Evolutionary conservation across 352 stramenopile species (phyloP).

Genomic region (Globisporangium cederbergense): DNA sequence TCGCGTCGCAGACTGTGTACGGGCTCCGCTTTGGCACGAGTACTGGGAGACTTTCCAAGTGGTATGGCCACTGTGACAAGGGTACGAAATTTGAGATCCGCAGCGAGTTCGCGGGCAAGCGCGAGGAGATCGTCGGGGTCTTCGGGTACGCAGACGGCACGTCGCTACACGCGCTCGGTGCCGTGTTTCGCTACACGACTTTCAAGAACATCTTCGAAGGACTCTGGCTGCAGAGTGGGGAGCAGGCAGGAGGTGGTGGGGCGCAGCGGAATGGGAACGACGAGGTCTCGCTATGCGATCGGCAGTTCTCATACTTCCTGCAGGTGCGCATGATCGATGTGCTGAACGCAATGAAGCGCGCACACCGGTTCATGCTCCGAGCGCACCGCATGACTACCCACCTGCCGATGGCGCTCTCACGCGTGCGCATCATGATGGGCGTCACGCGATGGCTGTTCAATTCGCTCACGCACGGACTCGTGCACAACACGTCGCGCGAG

Average conservation of each 20-base stretch:
- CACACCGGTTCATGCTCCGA: conserved; percentile 49
- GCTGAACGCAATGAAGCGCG: conserved; percentile 52
- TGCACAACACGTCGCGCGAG: conserved; percentile 52
- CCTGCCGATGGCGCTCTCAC: conserved; percentile 30
- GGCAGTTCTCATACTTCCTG: conserved; percentile 79
- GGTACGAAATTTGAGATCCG: conserved; percentile 61
- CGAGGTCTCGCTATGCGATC: conserved; percentile 44
- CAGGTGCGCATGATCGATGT: conserved; percentile 77
- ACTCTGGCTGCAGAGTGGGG: conserved; percentile 48
- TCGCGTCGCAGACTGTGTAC: conserved; percentile 70
- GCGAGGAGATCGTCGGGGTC: conserved; percentile 70
- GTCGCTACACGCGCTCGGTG: conserved; percentile 63
- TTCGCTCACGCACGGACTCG: conserved; percentile 56
- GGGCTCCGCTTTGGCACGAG: conserved; percentile 63
- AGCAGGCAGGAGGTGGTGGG: conserved; percentile 9
- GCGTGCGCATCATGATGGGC: conserved; percentile 52
- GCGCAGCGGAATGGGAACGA: conserved; percentile 8
- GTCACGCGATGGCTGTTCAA: conserved; percentile 72
- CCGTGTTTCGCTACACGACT: conserved; percentile 61
- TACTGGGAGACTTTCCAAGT: conserved; percentile 56
- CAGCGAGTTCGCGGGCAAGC: conserved; percentile 41
- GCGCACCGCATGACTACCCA: conserved; percentile 32
- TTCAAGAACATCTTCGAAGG: conserved; percentile 78
- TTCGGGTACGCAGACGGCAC: conserved; percentile 61
- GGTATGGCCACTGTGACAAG: conserved; percentile 74